phyloP scores from a whole-genome alignment of 306 rosid species.

The Crotalaria pallida region DNA sequence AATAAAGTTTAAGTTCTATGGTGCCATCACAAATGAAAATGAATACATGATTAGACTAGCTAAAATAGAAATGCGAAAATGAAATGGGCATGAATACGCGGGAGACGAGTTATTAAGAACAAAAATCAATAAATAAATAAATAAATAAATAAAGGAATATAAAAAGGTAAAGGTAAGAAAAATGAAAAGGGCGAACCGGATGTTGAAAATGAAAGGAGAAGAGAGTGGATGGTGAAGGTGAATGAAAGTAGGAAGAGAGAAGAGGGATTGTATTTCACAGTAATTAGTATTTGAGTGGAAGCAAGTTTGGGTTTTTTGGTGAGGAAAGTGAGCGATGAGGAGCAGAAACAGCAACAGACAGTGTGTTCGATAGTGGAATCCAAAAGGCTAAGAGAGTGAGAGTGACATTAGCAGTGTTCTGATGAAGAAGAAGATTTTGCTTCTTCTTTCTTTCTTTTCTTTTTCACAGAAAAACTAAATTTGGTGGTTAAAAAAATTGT shows the following conservation, averaged over 20 bases:
- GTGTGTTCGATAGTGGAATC: background rate
- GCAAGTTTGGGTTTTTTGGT: background rate
- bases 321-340: background rate
- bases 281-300: background rate
- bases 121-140: background rate
- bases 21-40: background rate
- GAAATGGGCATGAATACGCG: background rate
- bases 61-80: background rate
- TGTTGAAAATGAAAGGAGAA: background rate
- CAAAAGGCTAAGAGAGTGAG: background rate
- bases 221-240: background rate
- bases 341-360: background rate
- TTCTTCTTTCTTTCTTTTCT: too few species aligned
- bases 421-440: conserved; percentile 11
- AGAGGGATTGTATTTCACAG: background rate
- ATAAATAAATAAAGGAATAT: background rate
- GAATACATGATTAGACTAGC: background rate
- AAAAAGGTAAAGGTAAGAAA: background rate
- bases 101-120: background rate
- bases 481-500: too few species aligned
- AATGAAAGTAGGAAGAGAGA: conserved; percentile 7
- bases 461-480: too few species aligned
- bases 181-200: conserved; percentile 12
- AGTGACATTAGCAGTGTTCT: background rate
- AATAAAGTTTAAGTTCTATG: background rate